A percentile compares a stretch with the other conserved stretches of the same genome.
phyloP scores from a whole-genome alignment of 352 stramenopile genomes.

The Peronospora belbahrii region DNA sequence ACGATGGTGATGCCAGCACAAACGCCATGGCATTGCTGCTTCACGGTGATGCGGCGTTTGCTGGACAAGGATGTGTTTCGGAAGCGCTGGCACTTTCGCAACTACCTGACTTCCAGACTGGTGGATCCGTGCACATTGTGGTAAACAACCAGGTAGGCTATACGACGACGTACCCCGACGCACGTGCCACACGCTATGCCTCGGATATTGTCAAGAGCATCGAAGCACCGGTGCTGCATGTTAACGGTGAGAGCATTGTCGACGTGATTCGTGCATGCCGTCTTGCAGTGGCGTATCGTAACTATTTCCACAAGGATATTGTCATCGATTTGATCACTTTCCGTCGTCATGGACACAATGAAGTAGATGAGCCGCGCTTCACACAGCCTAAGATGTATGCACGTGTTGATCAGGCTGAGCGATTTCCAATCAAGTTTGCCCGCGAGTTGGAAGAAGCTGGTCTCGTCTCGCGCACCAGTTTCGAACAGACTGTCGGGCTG shows the following conservation, averaged over 20 bases:
- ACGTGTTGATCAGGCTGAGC: constrained; percentile 48
- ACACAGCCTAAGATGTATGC: constrained; percentile 87
- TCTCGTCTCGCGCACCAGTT: constrained; percentile 41
- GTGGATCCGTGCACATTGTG: constrained; percentile 78
- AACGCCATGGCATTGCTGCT: constrained; percentile 76
- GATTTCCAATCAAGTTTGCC: constrained; percentile 67
- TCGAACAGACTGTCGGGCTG: constrained; percentile 52
- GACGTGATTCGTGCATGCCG: constrained; percentile 71
- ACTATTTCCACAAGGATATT: constrained; percentile 81
- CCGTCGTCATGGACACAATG: constrained; percentile 85
- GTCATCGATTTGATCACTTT: constrained; percentile 82
- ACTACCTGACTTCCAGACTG: constrained; percentile 66
- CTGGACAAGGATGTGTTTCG: constrained; percentile 74
- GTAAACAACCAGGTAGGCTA: constrained; percentile 89
- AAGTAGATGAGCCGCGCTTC: constrained; percentile 84
- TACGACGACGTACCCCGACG: constrained; percentile 79
- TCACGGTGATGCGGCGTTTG: constrained; percentile 85
- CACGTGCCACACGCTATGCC: constrained; percentile 72
- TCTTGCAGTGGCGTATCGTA: constrained; percentile 74
- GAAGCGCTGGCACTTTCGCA: constrained; percentile 72
- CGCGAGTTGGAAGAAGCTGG: constrained; percentile 49
- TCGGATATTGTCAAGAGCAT: constrained; percentile 82
- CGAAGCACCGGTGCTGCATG: constrained; percentile 78
- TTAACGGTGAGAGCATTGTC: constrained; percentile 77
- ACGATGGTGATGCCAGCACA: constrained; percentile 31